Evolutionary conservation across 257 asterid species (phyloP), one percentile per base, ranked within the genome.

Genomic region (Verbena officinalis): DNA sequence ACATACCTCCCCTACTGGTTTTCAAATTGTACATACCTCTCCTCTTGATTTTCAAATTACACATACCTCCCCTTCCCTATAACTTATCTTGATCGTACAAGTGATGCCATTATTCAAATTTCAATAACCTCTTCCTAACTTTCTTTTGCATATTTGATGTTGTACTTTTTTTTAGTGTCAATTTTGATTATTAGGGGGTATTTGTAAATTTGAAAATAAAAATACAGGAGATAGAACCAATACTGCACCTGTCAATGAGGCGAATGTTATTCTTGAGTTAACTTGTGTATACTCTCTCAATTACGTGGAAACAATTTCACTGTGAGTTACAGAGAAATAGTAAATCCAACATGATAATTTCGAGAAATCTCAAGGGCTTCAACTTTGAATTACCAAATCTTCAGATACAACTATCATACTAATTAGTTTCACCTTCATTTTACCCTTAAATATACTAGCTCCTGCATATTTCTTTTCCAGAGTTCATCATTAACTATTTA

Each of bases 241-340:
- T 14, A 53, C 27, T 5, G 22, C 44, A 81, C 94, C 94, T 83
- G 70, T 86, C 90, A 62, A 86, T 77, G 42, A 86, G 78, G 46
- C 75, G 64, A 63, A 86, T 79, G 58, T 76, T 82, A 71, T 72
- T 80, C 56, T 77, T 83, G 66, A 86, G 50, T n/a, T n/a, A n/a
- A n/a, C n/a, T n/a, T n/a, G n/a, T n/a, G n/a, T 5, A 14, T 22
- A 14, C 30, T 59, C 30, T 6, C 22, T 3, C 9, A 39, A 0
- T 21, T n/a, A 27, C 5, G 33, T 9, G 20, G 13, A 59, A 2
- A 33, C 19, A 6, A 34, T 14, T 21, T 7, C n/a, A 44, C 39
- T 39, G 62, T 2, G 16, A 12, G 38, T 39, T 21, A 22, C 53
- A 45, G 55, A 56, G 2, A 45, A 16, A 44, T 44, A 44, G 51